phyloP scores from a whole-genome alignment of 1,284 basidiomycete species.

The Coniferiporia sulphurascens region DNA sequence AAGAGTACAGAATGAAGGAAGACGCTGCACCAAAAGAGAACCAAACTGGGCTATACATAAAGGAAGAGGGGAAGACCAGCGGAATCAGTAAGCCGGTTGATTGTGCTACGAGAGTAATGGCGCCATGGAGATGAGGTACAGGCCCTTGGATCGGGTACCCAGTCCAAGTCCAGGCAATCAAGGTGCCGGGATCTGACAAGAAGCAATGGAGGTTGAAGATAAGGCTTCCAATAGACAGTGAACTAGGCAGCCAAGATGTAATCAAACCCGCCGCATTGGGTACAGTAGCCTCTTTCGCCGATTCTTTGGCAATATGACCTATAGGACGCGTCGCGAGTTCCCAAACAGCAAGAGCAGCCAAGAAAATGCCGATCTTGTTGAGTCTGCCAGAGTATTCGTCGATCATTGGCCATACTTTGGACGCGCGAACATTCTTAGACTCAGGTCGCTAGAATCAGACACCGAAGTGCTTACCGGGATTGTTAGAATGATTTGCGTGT shows the following conservation, averaged over 20 bases:
- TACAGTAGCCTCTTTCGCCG: neutral
- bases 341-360: constrained; percentile 29
- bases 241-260: constrained; percentile 50
- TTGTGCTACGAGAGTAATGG: constrained; percentile 65
- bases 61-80: constrained; percentile 28
- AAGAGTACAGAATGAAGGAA: constrained; percentile 54
- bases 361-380: constrained; percentile 49
- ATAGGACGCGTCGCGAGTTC: constrained; percentile 29
- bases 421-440: too few relatives aligned
- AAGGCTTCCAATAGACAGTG: constrained; percentile 67
- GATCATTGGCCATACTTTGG: constrained; percentile 76
- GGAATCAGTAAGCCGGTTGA: constrained; percentile 50
- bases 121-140: constrained; percentile 68
- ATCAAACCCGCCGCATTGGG: constrained; percentile 30
- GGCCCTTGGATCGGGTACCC: constrained; percentile 81
- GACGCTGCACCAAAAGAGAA: constrained; percentile 47
- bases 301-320: neutral
- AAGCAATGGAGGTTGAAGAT: constrained; percentile 78
- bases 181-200: constrained; percentile 75
- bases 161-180: constrained; percentile 90
- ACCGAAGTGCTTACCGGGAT: constrained; percentile 51
- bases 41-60: constrained; percentile 45
- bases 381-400: constrained; percentile 63
- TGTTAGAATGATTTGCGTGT: constrained; percentile 75
- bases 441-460: too few relatives aligned